Conservation (phyloP, 345 rosid genomes). For the Pugionium dolabratum region DNA sequence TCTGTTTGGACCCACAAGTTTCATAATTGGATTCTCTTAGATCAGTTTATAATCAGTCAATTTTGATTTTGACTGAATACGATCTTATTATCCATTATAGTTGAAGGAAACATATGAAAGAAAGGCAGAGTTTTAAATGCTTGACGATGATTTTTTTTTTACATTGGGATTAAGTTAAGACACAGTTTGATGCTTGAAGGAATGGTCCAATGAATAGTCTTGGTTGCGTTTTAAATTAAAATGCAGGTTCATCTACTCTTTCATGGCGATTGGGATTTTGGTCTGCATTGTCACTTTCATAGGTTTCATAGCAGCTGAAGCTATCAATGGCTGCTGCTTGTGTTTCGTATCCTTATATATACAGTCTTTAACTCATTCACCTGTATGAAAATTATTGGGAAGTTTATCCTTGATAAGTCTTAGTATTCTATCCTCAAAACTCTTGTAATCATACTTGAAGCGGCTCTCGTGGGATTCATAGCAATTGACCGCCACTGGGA, state of each 20-base stretch:
- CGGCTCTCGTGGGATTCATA: slow-evolving; percentile 71
- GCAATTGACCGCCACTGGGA: slow-evolving; percentile 86
- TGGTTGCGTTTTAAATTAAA: not conserved
- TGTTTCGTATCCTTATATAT: slow-evolving; percentile 85
- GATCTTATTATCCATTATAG: not conserved
- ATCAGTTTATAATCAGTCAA: slow-evolving; percentile 3
- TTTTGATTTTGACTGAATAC: slow-evolving; percentile 11
- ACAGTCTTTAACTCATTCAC: not conserved
- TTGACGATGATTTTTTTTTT: not conserved
- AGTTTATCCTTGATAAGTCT: slow-evolving; percentile 40
- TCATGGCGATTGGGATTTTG: slow-evolving; percentile 82
- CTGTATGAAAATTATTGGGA: not conserved
- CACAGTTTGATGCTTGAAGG: slow-evolving; percentile 12
- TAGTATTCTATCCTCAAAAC: slow-evolving; percentile 72
- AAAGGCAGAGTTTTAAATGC: slow-evolving; percentile 17
- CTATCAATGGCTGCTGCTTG: slow-evolving; percentile 79
- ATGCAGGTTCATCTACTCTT: slow-evolving; percentile 94
- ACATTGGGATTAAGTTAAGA: slow-evolving; percentile 2
- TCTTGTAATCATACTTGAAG: slow-evolving; percentile 66
- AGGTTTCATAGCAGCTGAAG: slow-evolving; percentile 93
- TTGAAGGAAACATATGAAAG: not conserved
- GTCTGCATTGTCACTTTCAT: slow-evolving; percentile 65
- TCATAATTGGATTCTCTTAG: not conserved
- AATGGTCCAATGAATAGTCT: slow-evolving; percentile 9
- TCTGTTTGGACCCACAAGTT: not conserved